phyloP scores from a whole-genome alignment of 2,329 filamentous ascomycete species.

The Ophiosphaerella herpotricha region DNA sequence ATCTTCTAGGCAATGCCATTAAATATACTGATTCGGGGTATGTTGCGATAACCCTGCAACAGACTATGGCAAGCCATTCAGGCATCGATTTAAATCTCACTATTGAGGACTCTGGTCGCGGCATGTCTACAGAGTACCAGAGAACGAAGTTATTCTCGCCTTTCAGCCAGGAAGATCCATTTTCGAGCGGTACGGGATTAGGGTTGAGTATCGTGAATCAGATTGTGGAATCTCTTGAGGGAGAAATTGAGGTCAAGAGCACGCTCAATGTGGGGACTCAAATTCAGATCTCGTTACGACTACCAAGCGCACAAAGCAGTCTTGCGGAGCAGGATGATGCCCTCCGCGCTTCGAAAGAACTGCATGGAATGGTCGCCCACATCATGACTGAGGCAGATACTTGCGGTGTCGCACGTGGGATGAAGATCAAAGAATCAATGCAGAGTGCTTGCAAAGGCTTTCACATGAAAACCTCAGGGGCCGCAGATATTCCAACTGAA shows the following conservation, averaged over 20 bases:
- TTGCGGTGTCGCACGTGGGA: slow-evolving; percentile 25
- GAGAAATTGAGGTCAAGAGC: slow-evolving; percentile 39
- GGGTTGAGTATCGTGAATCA: slow-evolving; percentile 44
- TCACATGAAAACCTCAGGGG: slow-evolving; percentile 23
- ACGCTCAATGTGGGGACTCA: slow-evolving; percentile 32
- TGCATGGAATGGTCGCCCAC: slow-evolving; percentile 24
- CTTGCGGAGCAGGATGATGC: slow-evolving; percentile 16
- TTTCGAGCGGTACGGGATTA: slow-evolving; percentile 39
- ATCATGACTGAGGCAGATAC: slow-evolving; percentile 29
- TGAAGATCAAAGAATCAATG: slow-evolving; percentile 32
- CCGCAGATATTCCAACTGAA: slow-evolving; percentile 13
- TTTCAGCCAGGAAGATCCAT: slow-evolving; percentile 44
- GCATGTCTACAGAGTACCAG: slow-evolving; percentile 43
- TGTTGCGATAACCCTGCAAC: slow-evolving; percentile 31
- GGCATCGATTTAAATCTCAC: slow-evolving; percentile 39
- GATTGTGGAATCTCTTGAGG: slow-evolving; percentile 39
- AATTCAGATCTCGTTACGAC: slow-evolving; percentile 27
- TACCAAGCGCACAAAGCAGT: slow-evolving; percentile 21
- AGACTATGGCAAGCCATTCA: slow-evolving; percentile 15
- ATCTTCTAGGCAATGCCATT: slow-evolving; percentile 42
- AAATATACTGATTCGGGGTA: slow-evolving; percentile 43
- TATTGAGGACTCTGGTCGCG: slow-evolving; percentile 42
- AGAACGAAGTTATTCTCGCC: slow-evolving; percentile 37
- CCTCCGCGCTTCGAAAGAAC: slow-evolving; percentile 16
- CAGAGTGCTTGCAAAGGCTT: slow-evolving; percentile 29